Percentiles rank a stretch among this genome's conserved stretches.
Conservation (phyloP, 2,329 filamentous ascomycete genomes). For the Aspergillus puulaauensis region DNA sequence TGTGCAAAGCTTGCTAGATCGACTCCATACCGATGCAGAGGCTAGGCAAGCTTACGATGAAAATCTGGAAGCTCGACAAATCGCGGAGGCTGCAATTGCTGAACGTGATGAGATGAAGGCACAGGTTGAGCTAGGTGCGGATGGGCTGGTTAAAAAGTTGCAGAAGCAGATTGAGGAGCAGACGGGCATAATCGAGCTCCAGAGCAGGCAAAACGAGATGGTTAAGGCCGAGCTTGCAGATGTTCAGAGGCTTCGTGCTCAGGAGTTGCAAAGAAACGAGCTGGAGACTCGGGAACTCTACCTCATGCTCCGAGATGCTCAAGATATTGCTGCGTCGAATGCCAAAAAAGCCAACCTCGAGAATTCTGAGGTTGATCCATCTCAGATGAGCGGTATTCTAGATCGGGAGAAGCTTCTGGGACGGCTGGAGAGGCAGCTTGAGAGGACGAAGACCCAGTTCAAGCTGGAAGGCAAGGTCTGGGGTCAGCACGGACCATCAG, state of each 20-base stretch:
- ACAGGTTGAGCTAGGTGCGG: slow-evolving; percentile 84
- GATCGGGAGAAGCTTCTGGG: slow-evolving; percentile 92
- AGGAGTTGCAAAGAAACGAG: slow-evolving; percentile 92
- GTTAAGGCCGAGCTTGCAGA: slow-evolving; percentile 88
- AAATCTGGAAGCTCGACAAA: slow-evolving; percentile 82
- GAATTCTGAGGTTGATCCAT: slow-evolving; percentile 67
- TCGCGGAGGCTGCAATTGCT: slow-evolving; percentile 92
- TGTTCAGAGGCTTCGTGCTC: slow-evolving; percentile 78
- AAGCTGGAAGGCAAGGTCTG: slow-evolving; percentile 93
- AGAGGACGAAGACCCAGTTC: slow-evolving; percentile 95
- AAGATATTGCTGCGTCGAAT: slow-evolving; percentile 89
- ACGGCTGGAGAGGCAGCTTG: slow-evolving; percentile 89
- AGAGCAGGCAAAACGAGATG: slow-evolving; percentile 79
- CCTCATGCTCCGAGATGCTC: slow-evolving; percentile 95
- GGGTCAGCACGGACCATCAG: slow-evolving; percentile 83
- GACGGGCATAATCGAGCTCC: slow-evolving; percentile 82
- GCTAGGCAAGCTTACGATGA: slow-evolving; percentile 90
- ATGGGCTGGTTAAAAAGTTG: slow-evolving; percentile 87
- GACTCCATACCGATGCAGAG: slow-evolving; percentile 94
- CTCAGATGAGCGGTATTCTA: slow-evolving; percentile 85
- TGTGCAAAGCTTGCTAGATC: slow-evolving; percentile 91
- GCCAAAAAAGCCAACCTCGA: slow-evolving; percentile 63
- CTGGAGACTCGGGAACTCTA: slow-evolving; percentile 95
- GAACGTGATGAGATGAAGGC: slow-evolving; percentile 94
- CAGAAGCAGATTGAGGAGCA: slow-evolving; percentile 96